Percentiles rank a stretch among this genome's conserved stretches.
Conservation (phyloP, 768 basidiomycete genomes). For the Mycena haematopus region DNA sequence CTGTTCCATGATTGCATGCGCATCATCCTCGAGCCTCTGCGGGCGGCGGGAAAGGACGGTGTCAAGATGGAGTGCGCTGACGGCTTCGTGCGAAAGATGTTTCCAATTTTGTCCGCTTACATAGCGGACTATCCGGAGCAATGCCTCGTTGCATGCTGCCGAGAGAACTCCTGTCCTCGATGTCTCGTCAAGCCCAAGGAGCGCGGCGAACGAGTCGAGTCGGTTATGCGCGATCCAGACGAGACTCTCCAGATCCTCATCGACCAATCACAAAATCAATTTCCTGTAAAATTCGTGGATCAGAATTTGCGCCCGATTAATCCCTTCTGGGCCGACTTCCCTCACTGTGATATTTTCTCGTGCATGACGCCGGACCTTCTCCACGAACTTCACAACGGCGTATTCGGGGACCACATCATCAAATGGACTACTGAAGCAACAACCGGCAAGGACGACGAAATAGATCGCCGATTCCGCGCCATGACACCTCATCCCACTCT, state of each 20-base stretch:
- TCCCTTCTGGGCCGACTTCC: constrained; percentile 50
- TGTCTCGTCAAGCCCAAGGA: constrained; percentile 10
- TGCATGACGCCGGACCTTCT: constrained; percentile 31
- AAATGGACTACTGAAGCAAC: constrained; percentile 40
- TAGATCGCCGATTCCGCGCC: constrained; percentile 41
- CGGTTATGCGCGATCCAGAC: not conserved
- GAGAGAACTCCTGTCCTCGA: constrained; percentile 25
- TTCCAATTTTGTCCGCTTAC: constrained; percentile 25
- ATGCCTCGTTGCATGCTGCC: constrained; percentile 11
- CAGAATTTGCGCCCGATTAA: constrained; percentile 26
- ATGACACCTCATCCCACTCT: constrained; percentile 37
- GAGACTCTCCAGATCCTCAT: constrained; percentile 1
- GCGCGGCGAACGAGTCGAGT: not conserved
- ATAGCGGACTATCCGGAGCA: constrained; percentile 25
- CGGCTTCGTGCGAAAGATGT: too few species aligned
- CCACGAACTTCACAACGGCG: constrained; percentile 56
- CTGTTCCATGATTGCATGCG: not conserved
- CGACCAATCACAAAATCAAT: not conserved
- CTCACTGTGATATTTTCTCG: constrained; percentile 4
- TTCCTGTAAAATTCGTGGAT: constrained; percentile 26
- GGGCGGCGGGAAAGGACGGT: not conserved
- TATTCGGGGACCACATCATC: constrained; percentile 49
- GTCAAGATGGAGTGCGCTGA: constrained; percentile 9
- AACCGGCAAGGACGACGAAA: constrained; percentile 34
- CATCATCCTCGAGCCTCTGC: not conserved